Evolutionary conservation across 495 filamentous ascomycete genomes (phyloP), one percentile per base, ranked within the genome.

Genomic region (Immersiella caudata): DNA sequence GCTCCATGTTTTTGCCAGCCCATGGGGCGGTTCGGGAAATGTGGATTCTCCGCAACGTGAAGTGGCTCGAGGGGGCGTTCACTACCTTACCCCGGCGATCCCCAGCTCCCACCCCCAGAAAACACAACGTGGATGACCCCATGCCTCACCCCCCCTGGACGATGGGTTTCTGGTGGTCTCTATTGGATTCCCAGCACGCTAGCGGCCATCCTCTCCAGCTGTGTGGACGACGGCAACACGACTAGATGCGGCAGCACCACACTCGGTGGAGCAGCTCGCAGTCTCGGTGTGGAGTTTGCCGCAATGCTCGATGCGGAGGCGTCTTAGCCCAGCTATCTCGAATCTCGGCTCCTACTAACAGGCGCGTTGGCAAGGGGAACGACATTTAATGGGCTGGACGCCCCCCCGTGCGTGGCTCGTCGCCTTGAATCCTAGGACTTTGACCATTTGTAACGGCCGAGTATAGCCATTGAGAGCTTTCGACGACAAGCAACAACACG

Each of bases 41-140:
- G 68, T 70, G 68, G 68, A 70, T 70, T 66, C 59, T 70, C 68
- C 68, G 63, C 64, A 55, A n/a, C 24, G 52, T 9, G 20, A 22
- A 22, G 21, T 55, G 21, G 21, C 20, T 55, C 52, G 25, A 55
- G 14, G 40, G 33, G 40, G 40, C 16, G 5, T 46, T 46, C 40
- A 46, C 40, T 46, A 46, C 40, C 40, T 36, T 46, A 21, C 59
- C 59, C 60, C 35, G 24, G 35, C 35, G 11, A 26, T 51, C 40
- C 26, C 62, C 16, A 18, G 18, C 49, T 22, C 22, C 62, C 62
- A 64, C 62, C 26, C 61, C 61, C 61, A 25, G 46, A 33, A 35
- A 40, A 20, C 29, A 57, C 63, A 65, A 51, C 63, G 63, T 65
- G 63, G 63, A 40, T n/a, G 51, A 65, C 35, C 63, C 26, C 27